These are phyloP conservation scores for Hypoxylon fragiforme DNA, from an alignment of 495 filamentous ascomycete genomes.

Conservation along the genomic window DNA sequence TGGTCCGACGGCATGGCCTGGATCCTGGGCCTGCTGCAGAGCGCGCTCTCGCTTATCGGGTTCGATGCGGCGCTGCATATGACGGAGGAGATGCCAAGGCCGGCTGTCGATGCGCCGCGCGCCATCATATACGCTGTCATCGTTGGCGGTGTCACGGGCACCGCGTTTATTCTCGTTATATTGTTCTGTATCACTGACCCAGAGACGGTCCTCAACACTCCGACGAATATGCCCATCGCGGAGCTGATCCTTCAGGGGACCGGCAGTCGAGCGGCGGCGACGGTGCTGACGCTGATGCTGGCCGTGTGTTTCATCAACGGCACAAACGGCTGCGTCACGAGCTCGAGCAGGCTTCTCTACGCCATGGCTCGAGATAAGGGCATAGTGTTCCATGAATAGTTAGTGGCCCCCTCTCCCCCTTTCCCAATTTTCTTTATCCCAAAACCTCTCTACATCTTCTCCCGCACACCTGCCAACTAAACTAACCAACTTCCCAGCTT, in stretches of 20 bases:
- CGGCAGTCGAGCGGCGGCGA: constrained; percentile 36
- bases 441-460: not conserved
- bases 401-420: constrained; percentile 1
- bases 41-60: constrained; percentile 62
- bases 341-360: constrained; percentile 56
- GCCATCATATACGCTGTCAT: constrained; percentile 43
- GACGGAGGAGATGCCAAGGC: constrained; percentile 53
- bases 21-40: constrained; percentile 65
- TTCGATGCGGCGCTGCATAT: constrained; percentile 68
- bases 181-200: constrained; percentile 41
- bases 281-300: constrained; percentile 40
- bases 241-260: constrained; percentile 46
- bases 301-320: constrained; percentile 44
- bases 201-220: constrained; percentile 38
- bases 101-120: constrained; percentile 40
- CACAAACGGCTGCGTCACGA: constrained; percentile 50
- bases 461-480: too few species aligned
- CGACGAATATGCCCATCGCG: constrained; percentile 50
- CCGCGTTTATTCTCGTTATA: constrained; percentile 40
- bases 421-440: not conserved
- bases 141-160: constrained; percentile 42
- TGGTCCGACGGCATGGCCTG: constrained; percentile 66
- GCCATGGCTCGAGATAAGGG: constrained; percentile 64
- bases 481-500: too few species aligned
- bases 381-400: constrained; percentile 47